Base-by-base conservation (phyloP, 2,329 filamentous ascomycete species). In the Sporothrix phasma region DNA sequence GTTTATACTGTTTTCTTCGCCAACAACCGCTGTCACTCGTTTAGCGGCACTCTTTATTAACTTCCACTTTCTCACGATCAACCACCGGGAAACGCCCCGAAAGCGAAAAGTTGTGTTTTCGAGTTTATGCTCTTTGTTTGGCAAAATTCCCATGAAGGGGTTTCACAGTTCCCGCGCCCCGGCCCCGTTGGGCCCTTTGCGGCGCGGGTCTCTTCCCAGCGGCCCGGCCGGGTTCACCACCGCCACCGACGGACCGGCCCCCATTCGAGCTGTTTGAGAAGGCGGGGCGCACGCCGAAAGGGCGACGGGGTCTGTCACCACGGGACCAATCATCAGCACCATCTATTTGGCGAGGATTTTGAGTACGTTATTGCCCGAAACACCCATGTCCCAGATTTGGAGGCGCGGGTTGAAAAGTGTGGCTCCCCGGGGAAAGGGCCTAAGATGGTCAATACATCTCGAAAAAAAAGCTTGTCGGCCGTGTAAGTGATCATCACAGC, bases 1-100 rank as follows among this genome's bases (percentile, higher is more conserved):
- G 75, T 74, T 79, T 75, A 71, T 71, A 74, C 60, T 46, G 73
- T 73, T 71, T 70, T 72, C 67, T 66, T n/a, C 71, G 73, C 59
- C 73, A 39, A 10, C 37, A 39, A 87, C 87, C 87, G 87, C 87
- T 90, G n/a, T 90, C 88, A 90, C 86, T 90, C 89, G 76, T 91
- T 92, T 79, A 92, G 89, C 89, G 88, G 84, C 87, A 86, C 80
- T 64, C 63, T 68, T 71, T 70, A 68, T 70, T 17, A n/a, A 17
- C 46, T 24, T 37, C 61, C 39, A 51, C 22, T 43, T n/a, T 29
- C 39, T 53, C 37, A 31, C 66, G 63, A 63, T 63, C 66, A 68
- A 67, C 62, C n/a, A n/a, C n/a, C n/a, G n/a, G n/a, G n/a, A n/a
- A n/a, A n/a, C n/a, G n/a, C n/a, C n/a, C n/a, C n/a, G n/a, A n/a